Evolutionary conservation across 1,284 basidiomycete genomes (phyloP).

Genomic region (Trichosporon inkin): DNA sequence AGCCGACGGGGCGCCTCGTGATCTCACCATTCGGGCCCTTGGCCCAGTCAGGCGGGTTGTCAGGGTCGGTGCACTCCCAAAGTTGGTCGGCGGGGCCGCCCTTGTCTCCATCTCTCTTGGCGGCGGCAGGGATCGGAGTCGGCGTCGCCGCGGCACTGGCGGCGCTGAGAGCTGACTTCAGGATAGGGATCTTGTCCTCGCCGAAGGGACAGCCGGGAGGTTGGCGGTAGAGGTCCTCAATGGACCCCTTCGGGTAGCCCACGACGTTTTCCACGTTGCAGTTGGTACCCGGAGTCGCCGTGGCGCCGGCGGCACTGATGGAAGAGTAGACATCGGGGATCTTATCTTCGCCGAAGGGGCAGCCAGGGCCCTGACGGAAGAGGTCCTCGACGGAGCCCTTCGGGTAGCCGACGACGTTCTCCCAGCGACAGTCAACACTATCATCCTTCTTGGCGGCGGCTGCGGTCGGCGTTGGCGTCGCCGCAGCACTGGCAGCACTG

Average conservation of each 20-base stretch:
- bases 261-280: too few relatives aligned
- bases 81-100: neutral
- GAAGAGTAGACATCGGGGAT: neutral
- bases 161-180: too few relatives aligned
- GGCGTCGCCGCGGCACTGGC: neutral
- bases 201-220: too few relatives aligned
- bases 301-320: neutral
- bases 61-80: neutral
- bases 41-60: neutral
- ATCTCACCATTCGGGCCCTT: neutral
- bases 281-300: neutral
- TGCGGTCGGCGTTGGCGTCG: neutral
- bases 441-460: too few relatives aligned
- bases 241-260: too few relatives aligned
- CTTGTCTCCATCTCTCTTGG: too few relatives aligned
- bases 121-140: neutral
- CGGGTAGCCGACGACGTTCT: neutral
- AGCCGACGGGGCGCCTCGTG: neutral
- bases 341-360: neutral
- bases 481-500: neutral
- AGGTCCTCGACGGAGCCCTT: neutral
- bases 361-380: neutral
- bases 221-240: too few relatives aligned
- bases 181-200: too few relatives aligned
- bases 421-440: too few relatives aligned